Evolutionary conservation across 1,139 yeast species (phyloP), one percentile per base, ranked within the genome.

Genomic region (Suhomyces anneliseae): DNA sequence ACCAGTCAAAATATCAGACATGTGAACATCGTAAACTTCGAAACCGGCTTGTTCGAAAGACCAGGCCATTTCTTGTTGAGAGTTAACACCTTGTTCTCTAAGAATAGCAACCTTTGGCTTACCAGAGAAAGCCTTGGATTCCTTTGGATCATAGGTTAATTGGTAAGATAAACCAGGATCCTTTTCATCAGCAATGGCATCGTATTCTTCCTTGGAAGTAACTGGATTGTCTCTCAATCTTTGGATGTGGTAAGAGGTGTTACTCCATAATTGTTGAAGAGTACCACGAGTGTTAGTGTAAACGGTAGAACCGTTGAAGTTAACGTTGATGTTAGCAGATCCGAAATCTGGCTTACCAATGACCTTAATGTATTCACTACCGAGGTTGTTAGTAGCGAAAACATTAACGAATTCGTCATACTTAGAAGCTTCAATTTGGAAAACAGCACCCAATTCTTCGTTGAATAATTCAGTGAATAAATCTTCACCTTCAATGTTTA

Each of bases 1-100:
- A 38, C 96, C 96, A 36, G 78, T 71, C 54, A 92, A 74, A 50
- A 95, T 80, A 66, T 95, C 99, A 12, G 96, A 82, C 99, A 95
- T 93, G 65, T 95, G 98, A 38, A 95, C 96, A 69, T 95, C 99
- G 50, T 89, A 83, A 12, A 90, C 82, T 32, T 85, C 90, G 66
- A 95, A 95, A 0, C 99, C 99, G 29, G 99, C 97, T 66, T 85
- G 90, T 65, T 85, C 85, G 80, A 93, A 90, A 51, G 95, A 83
- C 90, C 95, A 92, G 1, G 99, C 97, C 98, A 95, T 92, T 72
- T 95, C 99, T 76, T 87, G 89, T 68, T 93, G 97, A 32, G 98
- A 96, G 66, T 95, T 95, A 46, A 93, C 97, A 72, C 99, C 99
- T 72, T 95, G 99, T 66, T 95, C 99, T 72, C 99, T 87, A 62